phyloP scores from a whole-genome alignment of 83 land plant species.

The Thuja plicata region DNA sequence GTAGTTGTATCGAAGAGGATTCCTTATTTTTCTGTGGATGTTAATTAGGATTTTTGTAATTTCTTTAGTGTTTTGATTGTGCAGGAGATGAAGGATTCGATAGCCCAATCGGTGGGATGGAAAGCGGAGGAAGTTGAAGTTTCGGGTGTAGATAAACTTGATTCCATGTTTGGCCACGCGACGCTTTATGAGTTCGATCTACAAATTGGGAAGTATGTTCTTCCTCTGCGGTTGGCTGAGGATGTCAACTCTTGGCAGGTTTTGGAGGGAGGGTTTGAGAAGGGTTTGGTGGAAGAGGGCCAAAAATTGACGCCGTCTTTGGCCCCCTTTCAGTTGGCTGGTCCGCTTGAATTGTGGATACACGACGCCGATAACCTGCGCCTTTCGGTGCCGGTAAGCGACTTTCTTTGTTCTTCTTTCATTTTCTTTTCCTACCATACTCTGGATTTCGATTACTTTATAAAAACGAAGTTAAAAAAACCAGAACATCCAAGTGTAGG shows the following conservation, averaged over 20 bases:
- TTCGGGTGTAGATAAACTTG: slow-evolving; percentile 62
- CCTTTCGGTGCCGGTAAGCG: slow-evolving; percentile 77
- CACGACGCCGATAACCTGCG: slow-evolving; percentile 90
- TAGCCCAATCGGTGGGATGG: slow-evolving; percentile 69
- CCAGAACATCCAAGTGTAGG: neutral
- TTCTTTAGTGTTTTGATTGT: neutral
- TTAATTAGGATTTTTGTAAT: too few relatives aligned
- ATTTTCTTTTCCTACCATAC: neutral
- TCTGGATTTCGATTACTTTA: neutral
- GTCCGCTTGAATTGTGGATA: slow-evolving; percentile 99
- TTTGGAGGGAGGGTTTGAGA: slow-evolving; percentile 36
- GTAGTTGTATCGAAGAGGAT: too few relatives aligned
- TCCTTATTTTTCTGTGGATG: neutral
- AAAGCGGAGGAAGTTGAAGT: slow-evolving; percentile 61
- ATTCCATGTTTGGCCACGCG: slow-evolving; percentile 79
- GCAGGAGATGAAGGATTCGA: slow-evolving; percentile 71
- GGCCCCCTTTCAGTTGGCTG: slow-evolving; percentile 89
- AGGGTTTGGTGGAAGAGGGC: slow-evolving; percentile 29
- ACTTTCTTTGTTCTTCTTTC: neutral
- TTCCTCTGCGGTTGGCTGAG: slow-evolving; percentile 80
- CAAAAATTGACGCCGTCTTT: slow-evolving; percentile 47
- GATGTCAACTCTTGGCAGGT: slow-evolving; percentile 75
- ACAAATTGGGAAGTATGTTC: slow-evolving; percentile 57
- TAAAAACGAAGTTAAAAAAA: too few relatives aligned
- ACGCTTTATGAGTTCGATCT: slow-evolving; percentile 87